phyloP scores from a whole-genome alignment of 768 basidiomycete species.

The Lepiota venenata region DNA sequence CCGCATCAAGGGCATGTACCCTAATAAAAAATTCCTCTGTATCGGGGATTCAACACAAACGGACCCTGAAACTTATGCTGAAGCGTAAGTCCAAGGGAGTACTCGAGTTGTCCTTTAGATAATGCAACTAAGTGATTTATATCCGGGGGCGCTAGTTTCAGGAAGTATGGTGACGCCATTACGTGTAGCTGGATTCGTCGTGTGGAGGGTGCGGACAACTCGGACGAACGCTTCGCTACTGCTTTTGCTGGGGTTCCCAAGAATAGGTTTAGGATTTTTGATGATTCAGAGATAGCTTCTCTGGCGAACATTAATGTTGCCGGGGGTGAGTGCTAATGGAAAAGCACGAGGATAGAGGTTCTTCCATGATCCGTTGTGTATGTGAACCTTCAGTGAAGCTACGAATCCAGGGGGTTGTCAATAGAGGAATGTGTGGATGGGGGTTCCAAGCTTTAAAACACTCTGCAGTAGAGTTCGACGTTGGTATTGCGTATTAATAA shows the following conservation, averaged over 20 bases:
- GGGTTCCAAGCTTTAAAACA: no score
- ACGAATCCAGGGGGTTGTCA: not conserved
- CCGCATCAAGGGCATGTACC: conserved; percentile 37
- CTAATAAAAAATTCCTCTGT: conserved; percentile 37
- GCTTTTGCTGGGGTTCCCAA: conserved; percentile 32
- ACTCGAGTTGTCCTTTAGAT: not conserved
- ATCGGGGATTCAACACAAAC: conserved; percentile 44
- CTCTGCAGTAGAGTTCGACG: no score
- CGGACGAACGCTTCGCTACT: conserved; percentile 30
- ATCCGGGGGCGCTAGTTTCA: conserved; percentile 29
- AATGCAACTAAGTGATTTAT: not conserved
- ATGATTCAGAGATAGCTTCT: conserved; percentile 31
- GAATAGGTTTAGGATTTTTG: conserved; percentile 30
- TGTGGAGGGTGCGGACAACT: conserved; percentile 42
- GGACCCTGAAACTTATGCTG: conserved; percentile 43
- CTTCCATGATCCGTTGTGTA: no score
- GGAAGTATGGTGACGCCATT: conserved; percentile 32
- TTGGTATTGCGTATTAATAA: not conserved
- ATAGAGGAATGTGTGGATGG: not conserved
- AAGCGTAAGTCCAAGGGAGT: conserved; percentile 28
- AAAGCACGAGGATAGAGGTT: no score
- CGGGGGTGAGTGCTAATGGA: conserved; percentile 30
- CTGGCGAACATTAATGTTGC: conserved; percentile 34
- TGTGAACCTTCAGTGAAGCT: not conserved
- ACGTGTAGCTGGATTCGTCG: conserved; percentile 40